Evolutionary conservation across 225 moss, liverwort and hornwort genomes (phyloP), one percentile per base, ranked within the genome.

Genomic region (Marchantia paleacea): DNA sequence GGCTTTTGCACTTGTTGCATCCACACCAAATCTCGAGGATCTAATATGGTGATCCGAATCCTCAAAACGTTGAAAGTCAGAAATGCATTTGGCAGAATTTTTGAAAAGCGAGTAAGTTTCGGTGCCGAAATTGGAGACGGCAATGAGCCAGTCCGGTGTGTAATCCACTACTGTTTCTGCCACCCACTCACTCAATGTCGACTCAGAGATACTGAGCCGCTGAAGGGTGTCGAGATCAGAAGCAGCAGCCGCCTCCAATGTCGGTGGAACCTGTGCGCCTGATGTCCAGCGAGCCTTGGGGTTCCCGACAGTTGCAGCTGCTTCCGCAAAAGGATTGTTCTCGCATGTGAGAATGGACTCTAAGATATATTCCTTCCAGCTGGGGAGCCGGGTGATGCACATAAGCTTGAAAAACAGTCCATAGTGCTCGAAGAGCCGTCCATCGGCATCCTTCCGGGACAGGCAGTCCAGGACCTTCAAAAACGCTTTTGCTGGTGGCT

Each of bases 391-490:
- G 25, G 84, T 79, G 28, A 84, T 84, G 28, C 84, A 84, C 87
- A 87, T 84, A 68, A 87, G 87, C 82, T 77, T 87, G 72, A 87
- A 87, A 81, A 87, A 87, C 50, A 84, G 81, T 52, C 84, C 87
- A 62, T 87, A 84, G 4, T 79, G 60, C 60, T 84, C 84, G 53
- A 87, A 76, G 7, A 87, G 74, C 75, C 82, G 39, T 25, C 81
- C 81, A 84, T 87, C 87, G 80, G 78, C 48, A 14, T 50, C 75
- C 84, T 82, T 82, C 70, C 60, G 82, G 81, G 49, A 84, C 72
- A 55, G 81, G 79, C 60, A 81, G 84, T n/a, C 14, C 5, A 87
- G 79, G 28, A 87, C 81, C 81, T 79, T 84, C 58, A 87, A 64
- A 30, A 87, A 87, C 2, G 87, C 87, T 65, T 87, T 84, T 6